These are phyloP conservation scores for Fusarium liriodendri DNA, from an alignment of 2,329 filamentous ascomycete genomes.

Conservation along the genomic window DNA sequence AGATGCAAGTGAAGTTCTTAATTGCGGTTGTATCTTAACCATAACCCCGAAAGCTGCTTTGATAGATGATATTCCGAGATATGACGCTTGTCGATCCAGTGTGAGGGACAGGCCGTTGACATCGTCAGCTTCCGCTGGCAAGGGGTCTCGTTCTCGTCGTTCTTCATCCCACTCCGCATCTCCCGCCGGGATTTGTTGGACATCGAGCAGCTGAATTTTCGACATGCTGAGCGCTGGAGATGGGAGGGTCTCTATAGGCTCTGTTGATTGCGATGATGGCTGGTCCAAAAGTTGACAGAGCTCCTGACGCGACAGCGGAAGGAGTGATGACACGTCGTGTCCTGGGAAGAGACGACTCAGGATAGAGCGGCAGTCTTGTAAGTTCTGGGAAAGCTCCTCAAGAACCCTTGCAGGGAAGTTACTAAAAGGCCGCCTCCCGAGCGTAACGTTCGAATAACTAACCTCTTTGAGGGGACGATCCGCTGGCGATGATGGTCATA, in stretches of 20 bases:
- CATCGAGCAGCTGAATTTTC: not conserved
- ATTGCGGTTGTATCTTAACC: not conserved
- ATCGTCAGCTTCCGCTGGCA: not conserved
- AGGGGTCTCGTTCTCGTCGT: not conserved
- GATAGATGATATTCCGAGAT: not conserved
- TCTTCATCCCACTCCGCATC: not conserved
- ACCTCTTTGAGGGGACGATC: not conserved
- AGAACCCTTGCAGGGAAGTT: not conserved
- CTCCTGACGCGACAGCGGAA: not conserved
- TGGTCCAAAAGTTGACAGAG: not conserved
- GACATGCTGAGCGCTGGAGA: not conserved
- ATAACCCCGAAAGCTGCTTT: not conserved
- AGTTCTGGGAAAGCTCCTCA: not conserved
- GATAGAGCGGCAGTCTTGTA: not conserved
- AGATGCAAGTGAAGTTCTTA: not conserved
- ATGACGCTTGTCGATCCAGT: not conserved
- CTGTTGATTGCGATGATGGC: not conserved
- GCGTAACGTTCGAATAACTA: not conserved
- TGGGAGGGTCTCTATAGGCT: not conserved
- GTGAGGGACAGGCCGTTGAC: not conserved
- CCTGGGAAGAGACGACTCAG: not conserved
- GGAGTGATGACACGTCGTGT: not conserved
- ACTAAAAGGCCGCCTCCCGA: not conserved
- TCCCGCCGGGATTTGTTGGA: not conserved
- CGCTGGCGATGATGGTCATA: not conserved